Evolutionary conservation across 108 stramenopile species (phyloP), one percentile per base, ranked within the genome.

Genomic region (Schizochytrium sp.): DNA sequence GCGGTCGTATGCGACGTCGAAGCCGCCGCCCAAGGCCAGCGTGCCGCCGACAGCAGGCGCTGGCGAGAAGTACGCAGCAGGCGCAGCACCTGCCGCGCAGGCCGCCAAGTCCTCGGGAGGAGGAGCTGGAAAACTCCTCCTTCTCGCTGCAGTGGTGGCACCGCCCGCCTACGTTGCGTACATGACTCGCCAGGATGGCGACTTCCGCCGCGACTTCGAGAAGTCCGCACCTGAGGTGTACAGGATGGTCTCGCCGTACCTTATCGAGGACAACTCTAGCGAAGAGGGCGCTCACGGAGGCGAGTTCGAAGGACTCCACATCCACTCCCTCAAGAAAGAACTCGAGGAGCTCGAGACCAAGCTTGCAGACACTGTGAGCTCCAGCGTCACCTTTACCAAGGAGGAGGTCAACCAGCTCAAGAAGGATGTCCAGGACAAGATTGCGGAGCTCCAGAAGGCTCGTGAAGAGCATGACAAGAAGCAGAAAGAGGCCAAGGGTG

Each of bases 131-230:
- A 49, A 28, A 38, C 50, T 55, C 50, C 76, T 83, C 17, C 76
- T 83, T 0, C 76, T 83, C 38, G 76, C 50, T 53, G 76, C 76
- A 47, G 76, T 55, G 15, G 50, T 83, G n/a, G 76, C 76, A 53
- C 76, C 76, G 45, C 76, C 76, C 50, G 50, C 53, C 17, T 83
- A 83, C 47, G 76, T 49, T 8, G 76, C 76, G 45, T 83, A 55
- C 76, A 49, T 83, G 76, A 49, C 53, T 47, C 76, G 76, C 15
- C n/a, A 49, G 50, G 76, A 83, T 53, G 40, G 53, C 76, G 50
- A 55, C 50, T 83, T 83, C 28, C 19, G 76, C 4, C 15, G 28
- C 2, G 55, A 55, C 28, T 49, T 83, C 53, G 50, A 5, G 17
- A 53, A 17, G 8, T 10, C 8, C 50, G 47, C 53, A 1, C 76